phyloP scores from a whole-genome alignment of 202 grass and related monocot species.

The Zoysia matrella region DNA sequence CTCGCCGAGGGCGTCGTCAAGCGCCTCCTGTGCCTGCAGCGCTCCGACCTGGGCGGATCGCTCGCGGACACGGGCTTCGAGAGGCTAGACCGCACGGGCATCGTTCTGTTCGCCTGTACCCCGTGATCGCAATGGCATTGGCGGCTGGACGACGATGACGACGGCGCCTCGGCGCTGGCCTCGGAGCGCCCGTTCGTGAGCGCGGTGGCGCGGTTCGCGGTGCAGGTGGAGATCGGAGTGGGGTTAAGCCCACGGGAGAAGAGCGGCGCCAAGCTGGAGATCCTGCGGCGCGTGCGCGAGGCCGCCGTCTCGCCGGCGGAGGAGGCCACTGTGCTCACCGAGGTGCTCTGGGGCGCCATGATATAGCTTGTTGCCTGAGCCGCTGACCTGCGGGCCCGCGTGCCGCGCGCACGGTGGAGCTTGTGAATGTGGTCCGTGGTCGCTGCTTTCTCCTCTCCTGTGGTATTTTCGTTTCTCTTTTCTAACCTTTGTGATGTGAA shows the following conservation, averaged over 20 bases:
- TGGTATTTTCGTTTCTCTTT: background rate
- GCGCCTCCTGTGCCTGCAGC: slow-evolving; percentile 80
- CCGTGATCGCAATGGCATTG: background rate
- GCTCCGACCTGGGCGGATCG: slow-evolving; percentile 55
- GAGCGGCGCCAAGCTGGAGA: slow-evolving; percentile 65
- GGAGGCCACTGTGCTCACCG: slow-evolving; percentile 57
- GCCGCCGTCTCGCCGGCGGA: slow-evolving; percentile 58
- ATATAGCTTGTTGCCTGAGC: slow-evolving; percentile 35
- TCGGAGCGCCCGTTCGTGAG: slow-evolving; percentile 66
- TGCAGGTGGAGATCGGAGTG: slow-evolving; percentile 81
- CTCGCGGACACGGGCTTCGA: slow-evolving; percentile 46
- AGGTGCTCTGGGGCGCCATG: slow-evolving; percentile 85
- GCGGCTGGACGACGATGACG: background rate
- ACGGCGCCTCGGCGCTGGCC: background rate
- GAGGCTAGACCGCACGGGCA: slow-evolving; percentile 1
- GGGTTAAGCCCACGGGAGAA: slow-evolving; percentile 71
- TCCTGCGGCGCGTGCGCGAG: slow-evolving; percentile 71
- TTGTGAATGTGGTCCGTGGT: slow-evolving; percentile 21
- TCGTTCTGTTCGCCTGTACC: slow-evolving; percentile 12
- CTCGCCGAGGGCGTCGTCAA: slow-evolving; percentile 80
- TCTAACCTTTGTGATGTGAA: slow-evolving; percentile 7
- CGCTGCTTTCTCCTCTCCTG: background rate
- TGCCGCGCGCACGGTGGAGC: background rate
- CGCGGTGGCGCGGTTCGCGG: slow-evolving; percentile 69
- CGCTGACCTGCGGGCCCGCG: slow-evolving; percentile 27